Base-by-base conservation (phyloP, 1,284 basidiomycete species). In the Ganoderma meredithae region DNA sequence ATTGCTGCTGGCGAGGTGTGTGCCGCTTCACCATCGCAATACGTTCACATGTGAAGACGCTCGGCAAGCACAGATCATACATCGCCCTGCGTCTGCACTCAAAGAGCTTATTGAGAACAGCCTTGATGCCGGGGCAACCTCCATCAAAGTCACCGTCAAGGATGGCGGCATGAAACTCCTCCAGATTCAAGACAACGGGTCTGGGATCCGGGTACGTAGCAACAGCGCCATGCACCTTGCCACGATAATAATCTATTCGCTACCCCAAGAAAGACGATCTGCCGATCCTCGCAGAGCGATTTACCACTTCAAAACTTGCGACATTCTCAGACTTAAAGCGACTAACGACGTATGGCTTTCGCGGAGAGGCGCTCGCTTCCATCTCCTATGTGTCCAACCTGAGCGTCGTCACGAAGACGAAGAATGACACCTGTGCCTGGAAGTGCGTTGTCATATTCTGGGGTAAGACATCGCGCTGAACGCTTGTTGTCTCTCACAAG, bases 51-150 rank as follows among this genome's bases (percentile, higher is more conserved):
- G 1, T 59, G 58, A 49, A 33, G 40, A 43, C 25, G 60, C 41
- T 41, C 22, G 41, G 31, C n/a, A 44, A 60, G 31, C 64, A 27
- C 75, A 98, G 96, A 97, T 99, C 77, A 99, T 99, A 70, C 97
- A 99, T 69, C 84, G 98, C 40, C 98, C 98, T 0, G 90, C 95
- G 10, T 99, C 97, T 72, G 98, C 98, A 1, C 86, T 99, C 70
- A 99, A 99, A 79, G 98, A 99, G 80, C 85, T 99, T 1, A 83
- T 99, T 27, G 98, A 99, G 81, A 99, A 99, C 76, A 89, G 93
- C 25, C 86, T 99, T 40, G 98, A 99, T 81, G 98, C 98, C 0
- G 93, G 95, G 1, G 85, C 96, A 36, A 97, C 94, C 0, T 90
- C 90, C 0, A 96, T 99, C 76, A 91, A 92, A 60, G 84, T 99